Evolutionary conservation across 2,329 filamentous ascomycete genomes (phyloP), one percentile per base, ranked within the genome.

Genomic region (Fusarium subglutinans): DNA sequence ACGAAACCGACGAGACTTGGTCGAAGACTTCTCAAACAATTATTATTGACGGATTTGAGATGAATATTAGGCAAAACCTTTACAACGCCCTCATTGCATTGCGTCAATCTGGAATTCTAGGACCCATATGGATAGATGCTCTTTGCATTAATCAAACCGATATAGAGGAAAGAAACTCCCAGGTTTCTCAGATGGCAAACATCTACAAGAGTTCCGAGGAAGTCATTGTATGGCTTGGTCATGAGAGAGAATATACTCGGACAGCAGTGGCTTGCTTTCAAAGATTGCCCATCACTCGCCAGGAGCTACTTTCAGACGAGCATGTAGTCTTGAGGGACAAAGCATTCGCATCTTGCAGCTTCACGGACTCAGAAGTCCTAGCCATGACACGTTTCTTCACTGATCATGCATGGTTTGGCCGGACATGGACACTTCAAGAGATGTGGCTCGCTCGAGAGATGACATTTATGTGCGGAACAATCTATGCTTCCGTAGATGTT

Each of bases 401-500:
- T 15, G 59, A 62, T 5, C 50, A 62, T 33, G 40, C 59, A 10
- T 62, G 59, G 50, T 62, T 62, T 17, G 59, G 50, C 3, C 50
- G 59, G 35, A 57, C 59, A 24, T 62, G 59, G 59, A 62, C 59
- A 38, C 59, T 62, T 45, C 59, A 62, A 15, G 59, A 57, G 50
- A 62, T 62, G 59, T 62, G 59, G 59, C 13, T 62, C 8, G 59
- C 59, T 57, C 40, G 40, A n/a, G 53, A 56, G 15, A 20, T 62
- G 59, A 37, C n/a, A n/a, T 57, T 62, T 24, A 15, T 62, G 14
- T 62, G 59, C 13, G 59, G 50, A 8, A 45, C 18, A 35, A n/a
- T 62, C 18, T 43, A 37, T 26, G 59, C 40, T 26, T 62, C 59
- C 1, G 26, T 57, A 1, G 40, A 57, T 37, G 24, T 30, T 3